Conservation (phyloP, 108 stramenopile genomes). For the Aurantiochytrium sp. region DNA sequence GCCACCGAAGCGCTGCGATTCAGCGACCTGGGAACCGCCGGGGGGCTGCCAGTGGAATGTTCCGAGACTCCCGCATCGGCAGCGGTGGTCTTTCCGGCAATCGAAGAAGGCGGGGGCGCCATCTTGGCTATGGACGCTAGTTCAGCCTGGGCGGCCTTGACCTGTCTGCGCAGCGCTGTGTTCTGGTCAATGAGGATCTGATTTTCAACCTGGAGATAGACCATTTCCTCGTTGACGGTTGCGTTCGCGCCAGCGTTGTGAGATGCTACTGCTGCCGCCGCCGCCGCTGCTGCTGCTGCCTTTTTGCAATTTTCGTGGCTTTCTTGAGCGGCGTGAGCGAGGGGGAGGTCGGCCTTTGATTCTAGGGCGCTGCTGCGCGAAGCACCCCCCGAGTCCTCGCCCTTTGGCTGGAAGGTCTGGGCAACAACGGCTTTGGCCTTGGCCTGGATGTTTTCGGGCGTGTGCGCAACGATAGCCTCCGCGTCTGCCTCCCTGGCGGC, state of each 20-base stretch:
- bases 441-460: not conserved
- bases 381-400: not conserved
- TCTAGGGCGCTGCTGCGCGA: too few relatives aligned
- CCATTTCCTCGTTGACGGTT: not conserved
- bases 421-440: not conserved
- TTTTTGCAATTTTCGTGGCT: not conserved
- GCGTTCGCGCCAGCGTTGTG: too few relatives aligned
- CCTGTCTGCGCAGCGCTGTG: not conserved
- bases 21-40: too few relatives aligned
- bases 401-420: not conserved
- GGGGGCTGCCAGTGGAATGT: too few relatives aligned
- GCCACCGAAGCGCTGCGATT: too few relatives aligned
- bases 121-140: not conserved
- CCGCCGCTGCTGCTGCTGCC: too few relatives aligned
- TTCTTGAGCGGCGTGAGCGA: not conserved
- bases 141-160: not conserved
- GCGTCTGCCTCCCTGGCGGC: too few relatives aligned
- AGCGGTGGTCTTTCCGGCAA: too few relatives aligned
- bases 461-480: too few relatives aligned
- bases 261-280: not conserved
- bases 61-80: too few relatives aligned
- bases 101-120: too few relatives aligned
- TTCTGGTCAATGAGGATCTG: not conserved
- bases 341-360: too few relatives aligned
- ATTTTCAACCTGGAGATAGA: not conserved